phyloP scores from a whole-genome alignment of 257 asterid genomes.

The Nemophila menziesii region DNA sequence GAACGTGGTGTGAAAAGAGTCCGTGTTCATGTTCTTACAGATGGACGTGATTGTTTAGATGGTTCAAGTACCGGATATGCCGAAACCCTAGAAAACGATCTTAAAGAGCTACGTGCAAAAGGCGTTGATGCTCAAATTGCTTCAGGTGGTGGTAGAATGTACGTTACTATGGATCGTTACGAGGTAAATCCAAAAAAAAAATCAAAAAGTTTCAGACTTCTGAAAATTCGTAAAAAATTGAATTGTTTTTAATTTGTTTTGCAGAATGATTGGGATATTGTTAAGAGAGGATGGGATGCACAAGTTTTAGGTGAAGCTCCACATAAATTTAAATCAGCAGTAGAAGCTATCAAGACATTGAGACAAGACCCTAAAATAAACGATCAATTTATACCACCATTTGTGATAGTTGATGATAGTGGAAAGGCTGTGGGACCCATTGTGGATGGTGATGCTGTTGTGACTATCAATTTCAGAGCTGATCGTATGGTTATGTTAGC shows the following conservation, averaged over 20 bases:
- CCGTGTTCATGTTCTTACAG: slow-evolving; percentile 82
- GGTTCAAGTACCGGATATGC: slow-evolving; percentile 81
- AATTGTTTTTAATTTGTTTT: background rate
- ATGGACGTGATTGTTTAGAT: slow-evolving; percentile 96
- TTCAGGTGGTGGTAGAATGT: slow-evolving; percentile 99
- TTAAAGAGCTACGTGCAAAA: slow-evolving; percentile 49
- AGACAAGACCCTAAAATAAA: slow-evolving; percentile 53
- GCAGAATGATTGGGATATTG: slow-evolving; percentile 90
- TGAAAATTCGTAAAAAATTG: background rate
- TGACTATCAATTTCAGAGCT: slow-evolving; percentile 86
- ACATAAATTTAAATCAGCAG: slow-evolving; percentile 52
- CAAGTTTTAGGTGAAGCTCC: slow-evolving; percentile 98
- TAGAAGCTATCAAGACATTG: slow-evolving; percentile 84
- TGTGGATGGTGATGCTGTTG: slow-evolving; percentile 94
- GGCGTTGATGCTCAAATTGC: slow-evolving; percentile 88
- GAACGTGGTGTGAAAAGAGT: slow-evolving; percentile 83
- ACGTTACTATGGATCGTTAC: slow-evolving; percentile 92
- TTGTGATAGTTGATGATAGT: slow-evolving; percentile 76
- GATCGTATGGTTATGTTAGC: slow-evolving; percentile 96
- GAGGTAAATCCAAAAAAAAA: slow-evolving; percentile 55
- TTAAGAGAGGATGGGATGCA: slow-evolving; percentile 97
- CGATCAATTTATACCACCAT: slow-evolving; percentile 82
- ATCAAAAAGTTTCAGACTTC: background rate
- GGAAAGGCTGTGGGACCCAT: slow-evolving; percentile 90
- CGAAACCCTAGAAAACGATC: slow-evolving; percentile 76